Evolutionary conservation across 768 basidiomycete genomes (phyloP), one percentile per base, ranked within the genome.

Genomic region (Kwoniella heveanensis): DNA sequence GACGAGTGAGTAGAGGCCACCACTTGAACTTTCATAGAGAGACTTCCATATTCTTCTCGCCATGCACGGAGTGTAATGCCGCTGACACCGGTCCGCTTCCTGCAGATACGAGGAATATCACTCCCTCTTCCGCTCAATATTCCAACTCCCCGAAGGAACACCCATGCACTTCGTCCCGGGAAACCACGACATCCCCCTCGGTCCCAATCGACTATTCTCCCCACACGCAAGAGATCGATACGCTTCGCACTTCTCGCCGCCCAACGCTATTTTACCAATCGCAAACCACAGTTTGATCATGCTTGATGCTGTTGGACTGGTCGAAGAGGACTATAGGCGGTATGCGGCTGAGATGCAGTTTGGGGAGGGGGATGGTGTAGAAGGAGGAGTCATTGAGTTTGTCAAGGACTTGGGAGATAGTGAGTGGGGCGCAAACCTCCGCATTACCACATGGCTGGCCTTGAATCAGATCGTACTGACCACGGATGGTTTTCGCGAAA

Each of bases 141-240:
- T 95, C 80, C 79, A 82, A 22, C 78, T 84, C 6, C 68, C 82
- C 10, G 66, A 77, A 15, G 79, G 80, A 19, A 81, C 85, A 2
- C 87, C 88, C 0, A 81, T 83, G 62, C 88, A 87, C 78, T 89
- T 86, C 74, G 83, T 94, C 27, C 88, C 92, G 2, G 95, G 95
- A 6, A 98, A 97, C 76, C 92, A 93, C 73, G 95, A 98, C 72
- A 83, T 89, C 32, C 86, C 86, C 0, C 81, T 88, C 37, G 85
- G 85, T 44, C 71, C 80, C 13, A 82, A 82, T 19, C 55, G 82
- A 2, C 77, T 79, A 54, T 80, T 72, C 84, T 86, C 74, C 83
- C 86, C 61, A 76, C 82, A 57, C 63, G 83, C 70, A 80, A 85
- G 58, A 77, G 80, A 73, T 46, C 87, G 92, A 29, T 96, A 90